Conservation (phyloP, 257 asterid species). For the Fraxinus anomala region DNA sequence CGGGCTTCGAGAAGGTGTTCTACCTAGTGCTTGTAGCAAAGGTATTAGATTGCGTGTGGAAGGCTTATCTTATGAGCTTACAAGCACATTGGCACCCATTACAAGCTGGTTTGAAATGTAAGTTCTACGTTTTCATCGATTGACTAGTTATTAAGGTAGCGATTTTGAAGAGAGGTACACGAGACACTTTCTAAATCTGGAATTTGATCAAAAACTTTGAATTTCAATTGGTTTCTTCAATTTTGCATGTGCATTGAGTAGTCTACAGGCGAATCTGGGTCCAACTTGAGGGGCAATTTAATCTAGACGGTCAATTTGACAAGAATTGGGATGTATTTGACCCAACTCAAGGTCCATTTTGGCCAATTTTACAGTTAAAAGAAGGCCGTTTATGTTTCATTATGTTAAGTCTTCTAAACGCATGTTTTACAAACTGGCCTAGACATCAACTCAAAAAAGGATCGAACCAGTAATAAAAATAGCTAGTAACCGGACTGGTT, state of each 20-base stretch:
- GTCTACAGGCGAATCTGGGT: neutral
- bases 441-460: slow-evolving; percentile 4
- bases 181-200: neutral
- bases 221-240: no score
- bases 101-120: neutral
- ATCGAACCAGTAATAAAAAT: neutral
- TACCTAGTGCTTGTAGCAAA: neutral
- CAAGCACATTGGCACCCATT: no score
- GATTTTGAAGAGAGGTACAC: no score
- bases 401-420: neutral
- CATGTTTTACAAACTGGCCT: no score
- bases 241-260: neutral
- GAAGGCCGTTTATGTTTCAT: slow-evolving; percentile 41
- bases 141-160: no score
- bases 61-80: no score
- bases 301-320: neutral
- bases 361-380: neutral
- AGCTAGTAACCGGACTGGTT: no score
- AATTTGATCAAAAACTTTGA: neutral
- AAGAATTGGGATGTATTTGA: neutral
- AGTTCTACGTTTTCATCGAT: neutral
- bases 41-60: neutral
- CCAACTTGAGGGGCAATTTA: neutral
- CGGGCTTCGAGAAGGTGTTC: neutral
- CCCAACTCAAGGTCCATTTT: neutral